A percentile compares a stretch with the other conserved stretches of the same genome.
Conservation (phyloP, 2,329 filamentous ascomycete genomes). For the Alternaria alternata region DNA sequence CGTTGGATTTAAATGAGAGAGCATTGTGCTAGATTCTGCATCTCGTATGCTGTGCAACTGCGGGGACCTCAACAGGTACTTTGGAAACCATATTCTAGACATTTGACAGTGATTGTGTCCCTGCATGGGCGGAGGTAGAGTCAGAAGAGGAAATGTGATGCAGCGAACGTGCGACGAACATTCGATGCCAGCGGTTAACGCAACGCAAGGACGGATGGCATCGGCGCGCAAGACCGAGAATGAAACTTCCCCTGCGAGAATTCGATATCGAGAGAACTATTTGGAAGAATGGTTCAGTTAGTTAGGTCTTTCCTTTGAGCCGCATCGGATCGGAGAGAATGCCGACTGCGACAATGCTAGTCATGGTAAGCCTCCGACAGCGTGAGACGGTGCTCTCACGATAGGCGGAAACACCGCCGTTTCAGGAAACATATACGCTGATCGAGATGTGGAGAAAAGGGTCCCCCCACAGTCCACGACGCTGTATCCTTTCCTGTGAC, state of each 20-base stretch:
- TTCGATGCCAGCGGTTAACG: constrained; percentile 3
- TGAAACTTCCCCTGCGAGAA: background rate
- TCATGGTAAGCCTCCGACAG: background rate
- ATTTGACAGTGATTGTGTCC: constrained; percentile 1
- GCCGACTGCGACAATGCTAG: constrained; percentile 3
- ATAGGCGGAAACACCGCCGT: background rate
- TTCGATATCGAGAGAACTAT: background rate
- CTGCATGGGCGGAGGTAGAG: constrained; percentile 11
- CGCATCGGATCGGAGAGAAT: constrained; percentile 16
- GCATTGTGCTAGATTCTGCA: constrained; percentile 28
- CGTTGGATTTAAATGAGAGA: constrained; percentile 28
- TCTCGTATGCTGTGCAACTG: constrained; percentile 15
- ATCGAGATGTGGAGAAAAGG: constrained; percentile 11
- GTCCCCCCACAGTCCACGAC: constrained; percentile 12
- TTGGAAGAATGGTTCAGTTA: background rate
- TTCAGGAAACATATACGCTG: constrained; percentile 6
- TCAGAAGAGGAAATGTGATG: background rate
- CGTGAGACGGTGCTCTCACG: background rate
- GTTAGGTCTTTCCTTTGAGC: constrained; percentile 4
- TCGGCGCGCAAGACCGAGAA: background rate
- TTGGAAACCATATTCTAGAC: constrained; percentile 11
- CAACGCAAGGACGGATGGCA: constrained; percentile 6
- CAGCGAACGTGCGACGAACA: constrained; percentile 8
- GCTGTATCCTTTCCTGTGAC: constrained; percentile 3
- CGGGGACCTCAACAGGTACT: constrained; percentile 18